Evolutionary conservation across 2,329 filamentous ascomycete species (phyloP).

Genomic region (Blumeriella jaapii): DNA sequence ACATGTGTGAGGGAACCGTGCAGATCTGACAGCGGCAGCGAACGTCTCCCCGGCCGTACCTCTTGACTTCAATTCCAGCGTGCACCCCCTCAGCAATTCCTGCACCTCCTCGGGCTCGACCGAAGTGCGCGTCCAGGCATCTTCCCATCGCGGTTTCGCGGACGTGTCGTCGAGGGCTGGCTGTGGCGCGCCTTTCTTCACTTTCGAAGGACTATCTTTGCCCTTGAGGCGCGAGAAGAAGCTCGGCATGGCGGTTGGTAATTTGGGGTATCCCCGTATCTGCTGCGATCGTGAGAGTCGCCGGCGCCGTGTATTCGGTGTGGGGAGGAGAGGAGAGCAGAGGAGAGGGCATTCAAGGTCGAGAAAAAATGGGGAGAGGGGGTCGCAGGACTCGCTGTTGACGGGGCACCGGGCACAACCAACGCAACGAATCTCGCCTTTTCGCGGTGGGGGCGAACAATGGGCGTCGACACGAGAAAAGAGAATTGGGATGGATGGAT

Average conservation of each 20-base stretch:
- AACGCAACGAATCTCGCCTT: too few species aligned
- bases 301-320: too few species aligned
- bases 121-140: constrained; percentile 72
- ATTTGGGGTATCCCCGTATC: too few species aligned
- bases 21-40: constrained; percentile 20
- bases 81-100: constrained; percentile 75
- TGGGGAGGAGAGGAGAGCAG: too few species aligned
- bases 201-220: constrained; percentile 53
- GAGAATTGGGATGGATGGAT: too few species aligned
- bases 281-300: not conserved
- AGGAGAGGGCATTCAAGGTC: too few species aligned
- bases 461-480: too few species aligned
- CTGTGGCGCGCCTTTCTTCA: constrained; percentile 51
- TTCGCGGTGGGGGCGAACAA: too few species aligned
- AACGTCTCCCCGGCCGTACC: constrained; percentile 48
- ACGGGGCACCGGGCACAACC: too few species aligned
- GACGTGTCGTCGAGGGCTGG: constrained; percentile 38
- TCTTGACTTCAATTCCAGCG: constrained; percentile 84
- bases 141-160: constrained; percentile 69
- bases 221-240: constrained; percentile 41
- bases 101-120: constrained; percentile 86
- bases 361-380: too few species aligned
- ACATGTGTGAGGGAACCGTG: constrained; percentile 12
- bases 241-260: constrained; percentile 19
- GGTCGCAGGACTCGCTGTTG: too few species aligned